These are phyloP conservation scores for Coccomyxa subellipsoidea DNA, from an alignment of 163 green algal genomes.

Conservation along the genomic window DNA sequence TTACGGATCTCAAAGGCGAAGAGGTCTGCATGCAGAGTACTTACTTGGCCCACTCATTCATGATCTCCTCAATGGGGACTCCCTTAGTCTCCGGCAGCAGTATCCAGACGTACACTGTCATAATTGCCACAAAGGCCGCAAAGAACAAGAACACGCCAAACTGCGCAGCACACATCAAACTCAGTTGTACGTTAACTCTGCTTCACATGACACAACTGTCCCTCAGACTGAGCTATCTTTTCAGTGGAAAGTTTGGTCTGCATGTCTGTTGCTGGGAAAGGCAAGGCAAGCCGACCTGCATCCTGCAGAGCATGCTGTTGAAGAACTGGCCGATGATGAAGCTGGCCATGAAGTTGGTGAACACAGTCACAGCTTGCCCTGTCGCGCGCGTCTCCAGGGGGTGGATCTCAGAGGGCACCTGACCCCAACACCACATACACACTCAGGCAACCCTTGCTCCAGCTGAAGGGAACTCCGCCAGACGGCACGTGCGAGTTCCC, in stretches of 20 bases:
- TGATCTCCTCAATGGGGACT: neutral
- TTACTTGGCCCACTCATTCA: neutral
- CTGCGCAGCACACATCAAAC: neutral
- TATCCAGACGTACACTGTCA: constrained; percentile 24
- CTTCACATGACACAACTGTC: neutral
- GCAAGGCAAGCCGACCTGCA: neutral
- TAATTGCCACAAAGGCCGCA: constrained; percentile 19
- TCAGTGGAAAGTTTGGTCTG: neutral
- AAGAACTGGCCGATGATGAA: constrained; percentile 17
- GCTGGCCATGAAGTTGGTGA: constrained; percentile 9
- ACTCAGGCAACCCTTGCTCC: too few species aligned
- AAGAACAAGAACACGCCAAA: constrained; percentile 28
- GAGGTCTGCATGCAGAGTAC: neutral
- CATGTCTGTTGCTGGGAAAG: neutral
- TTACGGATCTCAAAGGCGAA: neutral
- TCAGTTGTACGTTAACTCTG: too few species aligned
- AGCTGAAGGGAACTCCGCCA: too few species aligned
- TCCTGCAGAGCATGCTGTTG: constrained; percentile 12
- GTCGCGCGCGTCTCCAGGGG: constrained; percentile 64
- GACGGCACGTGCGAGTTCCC: too few species aligned
- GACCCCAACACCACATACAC: neutral
- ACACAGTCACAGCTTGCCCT: constrained; percentile 27
- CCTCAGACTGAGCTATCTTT: neutral
- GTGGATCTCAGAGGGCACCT: constrained; percentile 52
- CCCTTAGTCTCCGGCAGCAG: constrained; percentile 56